Percentiles rank a stretch among this genome's conserved stretches.
These are phyloP conservation scores for Dactylella cylindrospora DNA, from an alignment of 2,329 filamentous ascomycete species.

Conservation along the genomic window DNA sequence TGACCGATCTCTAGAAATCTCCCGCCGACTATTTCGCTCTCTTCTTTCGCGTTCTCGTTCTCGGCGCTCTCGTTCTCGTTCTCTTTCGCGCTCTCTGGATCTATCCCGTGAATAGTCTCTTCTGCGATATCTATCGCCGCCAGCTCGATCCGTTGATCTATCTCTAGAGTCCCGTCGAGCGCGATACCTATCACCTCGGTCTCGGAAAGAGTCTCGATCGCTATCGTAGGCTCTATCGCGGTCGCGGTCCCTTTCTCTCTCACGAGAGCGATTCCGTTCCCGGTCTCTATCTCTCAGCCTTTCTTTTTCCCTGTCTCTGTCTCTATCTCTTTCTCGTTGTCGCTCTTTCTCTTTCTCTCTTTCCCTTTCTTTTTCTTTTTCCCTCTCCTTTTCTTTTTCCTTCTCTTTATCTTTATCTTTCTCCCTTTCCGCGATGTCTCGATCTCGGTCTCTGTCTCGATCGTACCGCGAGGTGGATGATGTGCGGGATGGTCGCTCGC, in stretches of 20 bases:
- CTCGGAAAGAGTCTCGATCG: conserved; percentile 33
- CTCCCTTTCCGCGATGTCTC: conserved; percentile 3
- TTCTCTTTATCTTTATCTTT: conserved; percentile 3
- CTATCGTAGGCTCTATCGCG: conserved; percentile 17
- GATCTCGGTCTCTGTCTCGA: conserved; percentile 26
- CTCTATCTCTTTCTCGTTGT: conserved; percentile 30
- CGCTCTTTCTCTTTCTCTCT: conserved; percentile 16
- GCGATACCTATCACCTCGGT: conserved; percentile 34
- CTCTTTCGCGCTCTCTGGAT: conserved; percentile 36
- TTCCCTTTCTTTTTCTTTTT: conserved; percentile 30
- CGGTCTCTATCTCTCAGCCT: not conserved
- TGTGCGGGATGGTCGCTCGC: conserved; percentile 40
- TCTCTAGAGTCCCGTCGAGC: conserved; percentile 38
- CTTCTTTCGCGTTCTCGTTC: conserved; percentile 24
- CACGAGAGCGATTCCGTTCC: not conserved
- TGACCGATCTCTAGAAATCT: conserved; percentile 20
- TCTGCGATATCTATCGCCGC: conserved; percentile 28
- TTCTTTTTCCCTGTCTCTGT: conserved; percentile 8
- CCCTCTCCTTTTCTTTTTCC: conserved; percentile 16
- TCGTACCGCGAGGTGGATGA: conserved; percentile 39
- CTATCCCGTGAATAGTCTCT: conserved; percentile 26
- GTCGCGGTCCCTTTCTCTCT: conserved; percentile 25
- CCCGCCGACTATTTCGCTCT: conserved; percentile 20
- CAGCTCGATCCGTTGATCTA: conserved; percentile 23
- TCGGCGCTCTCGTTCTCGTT: conserved; percentile 20